Base-by-base conservation (phyloP, 805 yeast species). In the Zygosaccharomyces bisporus region DNA sequence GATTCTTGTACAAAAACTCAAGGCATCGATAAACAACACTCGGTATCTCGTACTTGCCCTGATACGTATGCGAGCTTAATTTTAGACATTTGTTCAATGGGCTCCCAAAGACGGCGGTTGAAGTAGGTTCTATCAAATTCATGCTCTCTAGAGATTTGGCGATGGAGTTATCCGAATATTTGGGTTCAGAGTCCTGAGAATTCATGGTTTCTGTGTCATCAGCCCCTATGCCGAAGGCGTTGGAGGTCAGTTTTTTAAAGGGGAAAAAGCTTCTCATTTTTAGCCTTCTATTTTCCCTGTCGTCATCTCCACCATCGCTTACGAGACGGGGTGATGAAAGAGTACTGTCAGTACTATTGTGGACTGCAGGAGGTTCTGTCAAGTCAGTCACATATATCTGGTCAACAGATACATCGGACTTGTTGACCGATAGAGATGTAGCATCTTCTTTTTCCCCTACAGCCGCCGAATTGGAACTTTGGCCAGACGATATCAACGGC, bases 21-120 rank as follows among this genome's bases (percentile, higher is more conserved):
- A 90, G 57, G 57, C 96, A 88, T 47, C 95, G 68, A 55, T 69
- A 84, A 13, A 87, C 77, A 6, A 91, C 80, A 32, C 89, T 79
- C 1, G 99, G 97, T 14, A 70, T 65, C 6, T 61, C 63, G 25
- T 55, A 74, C 50, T 25, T 66, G 61, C 61, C 57, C 37, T 61
- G 64, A 18, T 63, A 59, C 6, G 39, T 44, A 40, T 72, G 73
- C 4, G 76, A 69, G 2, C 90, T 81, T 23, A 80, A 55, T 14
- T 70, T 67, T 33, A 72, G 64, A 0, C 83, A 81, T 13, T 70
- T 73, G 2, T 65, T 67, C 20, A 88, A 54, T 0, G 82, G 76
- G n/a, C 79, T 69, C 0, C 90, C 93, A 68, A 87, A 87, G 1
- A 85, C 68, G 4, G 63, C 71, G 72, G 12, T 73, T n/a, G 27